Conservation (phyloP, 257 asterid species). For the Penstemon davidsonii region DNA sequence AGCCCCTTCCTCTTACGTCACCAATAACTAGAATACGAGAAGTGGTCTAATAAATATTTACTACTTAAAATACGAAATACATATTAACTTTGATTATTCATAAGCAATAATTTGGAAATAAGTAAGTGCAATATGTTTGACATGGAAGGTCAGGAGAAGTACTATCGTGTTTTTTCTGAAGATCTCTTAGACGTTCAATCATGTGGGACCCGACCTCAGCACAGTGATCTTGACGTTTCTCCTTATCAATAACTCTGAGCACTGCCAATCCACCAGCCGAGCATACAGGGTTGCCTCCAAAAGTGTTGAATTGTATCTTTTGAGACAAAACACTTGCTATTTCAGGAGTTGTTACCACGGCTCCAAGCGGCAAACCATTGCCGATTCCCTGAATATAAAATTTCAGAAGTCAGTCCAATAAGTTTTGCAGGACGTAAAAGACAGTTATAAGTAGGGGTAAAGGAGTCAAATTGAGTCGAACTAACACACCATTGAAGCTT, state of each 20-base stretch:
- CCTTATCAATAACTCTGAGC: slow-evolving; percentile 80
- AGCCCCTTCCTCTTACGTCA: slow-evolving; percentile 91
- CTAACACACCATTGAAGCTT: not conserved
- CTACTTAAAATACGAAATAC: not conserved
- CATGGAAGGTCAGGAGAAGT: slow-evolving; percentile 30
- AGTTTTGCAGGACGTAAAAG: slow-evolving; percentile 9
- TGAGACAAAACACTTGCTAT: slow-evolving; percentile 87
- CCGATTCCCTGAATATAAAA: slow-evolving; percentile 76
- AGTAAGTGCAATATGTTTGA: not conserved
- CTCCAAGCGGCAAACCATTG: slow-evolving; percentile 95
- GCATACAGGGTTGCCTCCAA: slow-evolving; percentile 98
- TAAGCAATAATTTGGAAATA: not conserved
- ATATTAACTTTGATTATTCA: not conserved
- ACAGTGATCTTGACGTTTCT: slow-evolving; percentile 83
- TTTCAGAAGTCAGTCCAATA: slow-evolving; percentile 18
- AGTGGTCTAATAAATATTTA: not conserved
- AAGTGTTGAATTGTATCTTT: slow-evolving; percentile 88
- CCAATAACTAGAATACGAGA: slow-evolving; percentile 63
- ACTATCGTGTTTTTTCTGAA: slow-evolving; percentile 82
- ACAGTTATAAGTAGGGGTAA: slow-evolving; percentile 3
- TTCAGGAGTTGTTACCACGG: slow-evolving; percentile 97
- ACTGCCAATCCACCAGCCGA: slow-evolving; percentile 97
- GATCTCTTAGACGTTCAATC: slow-evolving; percentile 62
- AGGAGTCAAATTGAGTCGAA: not conserved
- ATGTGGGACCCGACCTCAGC: slow-evolving; percentile 84